Evolutionary conservation across 441 rosid genomes (phyloP).

Genomic region (Cnidoscolus chayamansa): DNA sequence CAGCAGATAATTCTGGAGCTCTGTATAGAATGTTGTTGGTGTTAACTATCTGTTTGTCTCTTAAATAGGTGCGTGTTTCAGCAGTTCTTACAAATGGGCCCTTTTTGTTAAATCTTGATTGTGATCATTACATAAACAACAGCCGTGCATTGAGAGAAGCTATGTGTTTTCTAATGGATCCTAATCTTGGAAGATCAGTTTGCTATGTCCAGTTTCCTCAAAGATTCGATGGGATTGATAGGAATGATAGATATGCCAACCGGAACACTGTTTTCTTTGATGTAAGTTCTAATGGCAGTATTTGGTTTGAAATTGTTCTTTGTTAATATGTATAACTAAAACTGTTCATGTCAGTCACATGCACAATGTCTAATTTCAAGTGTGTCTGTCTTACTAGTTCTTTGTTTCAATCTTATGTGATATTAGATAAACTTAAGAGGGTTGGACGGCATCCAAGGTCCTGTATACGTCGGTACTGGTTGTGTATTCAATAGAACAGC

Average conservation of each 20-base stretch:
- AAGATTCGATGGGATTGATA: slow-evolving; percentile 46
- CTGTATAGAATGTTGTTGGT: background rate
- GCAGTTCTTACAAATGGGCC: slow-evolving; percentile 47
- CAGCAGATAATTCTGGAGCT: background rate
- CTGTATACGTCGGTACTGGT: slow-evolving; percentile 61
- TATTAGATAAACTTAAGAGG: slow-evolving; percentile 54
- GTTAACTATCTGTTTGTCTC: background rate
- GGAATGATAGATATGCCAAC: slow-evolving; percentile 42
- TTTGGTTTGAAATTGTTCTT: background rate
- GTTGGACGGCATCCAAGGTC: slow-evolving; percentile 57
- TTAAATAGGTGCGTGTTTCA: slow-evolving; percentile 39
- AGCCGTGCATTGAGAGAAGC: slow-evolving; percentile 42
- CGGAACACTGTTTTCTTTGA: slow-evolving; percentile 44
- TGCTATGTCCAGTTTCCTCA: slow-evolving; percentile 48
- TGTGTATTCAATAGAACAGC: slow-evolving; percentile 58
- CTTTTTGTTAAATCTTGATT: slow-evolving; percentile 43
- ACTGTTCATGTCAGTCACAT: too few relatives aligned
- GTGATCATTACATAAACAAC: slow-evolving; percentile 42
- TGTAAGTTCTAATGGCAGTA: slow-evolving; percentile 18
- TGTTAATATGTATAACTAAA: background rate
- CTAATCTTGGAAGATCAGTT: slow-evolving; percentile 36
- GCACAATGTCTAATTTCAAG: background rate
- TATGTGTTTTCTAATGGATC: slow-evolving; percentile 48
- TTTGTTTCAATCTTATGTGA: background rate
- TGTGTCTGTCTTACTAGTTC: background rate